Base-by-base conservation (phyloP, 257 asterid species). In the Fraxinus pennsylvanica region DNA sequence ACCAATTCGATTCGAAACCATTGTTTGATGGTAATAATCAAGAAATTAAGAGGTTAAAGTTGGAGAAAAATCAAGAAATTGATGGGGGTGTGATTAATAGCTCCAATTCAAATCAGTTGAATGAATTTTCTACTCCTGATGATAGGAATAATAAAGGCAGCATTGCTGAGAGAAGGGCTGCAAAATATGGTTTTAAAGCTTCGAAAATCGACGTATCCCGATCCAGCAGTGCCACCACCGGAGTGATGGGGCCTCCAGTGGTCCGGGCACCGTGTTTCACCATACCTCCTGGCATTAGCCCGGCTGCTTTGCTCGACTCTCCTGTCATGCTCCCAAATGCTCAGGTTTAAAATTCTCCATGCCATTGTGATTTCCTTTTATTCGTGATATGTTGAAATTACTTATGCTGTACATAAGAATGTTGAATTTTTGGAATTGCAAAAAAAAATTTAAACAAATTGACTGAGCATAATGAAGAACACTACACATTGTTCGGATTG, bases 221-320 rank as follows among this genome's bases (percentile, higher is more conserved):
- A 19, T 76, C 80, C 17, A 72, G 59, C 38, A 32, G 27, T 39
- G 52, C 52, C 57, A 19, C 79, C 67, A 21, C 71, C 30, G 3
- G 52, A 13, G 25, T 6, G 14, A 12, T 52, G 14, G 65, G 66
- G 0, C 72, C 79, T 0, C 65, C 82, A 1, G 59, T 83, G 27
- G 68, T 75, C 61, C 14, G 41, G 33, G 76, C 90, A 4, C 81
- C 89, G 19, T 82, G 25, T 80, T 84, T 93, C 78, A 91, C 94
- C 1, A 81, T 93, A 6, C 89, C 97, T 6, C 80, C 90, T 6
- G 96, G 96, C 12, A 76, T 91, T 17, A 91, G 97, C 79, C 96
- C 98, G 8, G 87, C 98, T 0, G 91, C 87, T 0, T 57, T 91
- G 87, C 91, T 93, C 1, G 97, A 87, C 43, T 91, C 98, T 50